Conservation (phyloP, 495 filamentous ascomycete species). For the Neurospora intermedia region DNA sequence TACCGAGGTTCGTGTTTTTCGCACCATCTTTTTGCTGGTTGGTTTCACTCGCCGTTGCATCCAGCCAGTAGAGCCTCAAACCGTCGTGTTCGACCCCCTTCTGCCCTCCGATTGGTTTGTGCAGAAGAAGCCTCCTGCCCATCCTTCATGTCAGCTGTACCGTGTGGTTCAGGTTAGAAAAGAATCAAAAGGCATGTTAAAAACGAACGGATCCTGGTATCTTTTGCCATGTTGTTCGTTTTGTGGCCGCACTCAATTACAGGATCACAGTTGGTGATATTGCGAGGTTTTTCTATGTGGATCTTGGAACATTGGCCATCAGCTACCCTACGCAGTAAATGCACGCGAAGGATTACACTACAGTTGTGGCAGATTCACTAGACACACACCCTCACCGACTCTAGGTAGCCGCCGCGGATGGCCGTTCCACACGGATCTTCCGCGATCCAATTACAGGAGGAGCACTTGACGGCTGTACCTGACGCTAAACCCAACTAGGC, state of each 20-base stretch:
- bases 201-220: background rate
- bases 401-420: conserved; percentile 3
- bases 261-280: background rate
- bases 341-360: background rate
- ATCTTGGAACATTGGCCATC: background rate
- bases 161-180: background rate
- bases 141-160: background rate
- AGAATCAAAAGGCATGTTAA: background rate
- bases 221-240: background rate
- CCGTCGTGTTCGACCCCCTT: background rate
- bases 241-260: background rate
- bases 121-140: background rate
- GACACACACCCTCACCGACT: background rate
- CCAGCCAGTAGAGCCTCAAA: background rate
- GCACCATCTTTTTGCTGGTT: background rate
- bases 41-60: background rate
- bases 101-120: background rate
- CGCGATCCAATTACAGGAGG: conserved; percentile 32
- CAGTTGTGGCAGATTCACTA: background rate
- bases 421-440: conserved; percentile 28
- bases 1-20: background rate
- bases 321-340: background rate
- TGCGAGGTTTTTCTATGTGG: background rate
- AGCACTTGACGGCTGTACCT: conserved; percentile 26
- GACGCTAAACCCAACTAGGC: conserved; percentile 26